Percentiles rank a stretch among this genome's conserved stretches.
Conservation (phyloP, 306 rosid genomes). For the Cercis canadensis region DNA sequence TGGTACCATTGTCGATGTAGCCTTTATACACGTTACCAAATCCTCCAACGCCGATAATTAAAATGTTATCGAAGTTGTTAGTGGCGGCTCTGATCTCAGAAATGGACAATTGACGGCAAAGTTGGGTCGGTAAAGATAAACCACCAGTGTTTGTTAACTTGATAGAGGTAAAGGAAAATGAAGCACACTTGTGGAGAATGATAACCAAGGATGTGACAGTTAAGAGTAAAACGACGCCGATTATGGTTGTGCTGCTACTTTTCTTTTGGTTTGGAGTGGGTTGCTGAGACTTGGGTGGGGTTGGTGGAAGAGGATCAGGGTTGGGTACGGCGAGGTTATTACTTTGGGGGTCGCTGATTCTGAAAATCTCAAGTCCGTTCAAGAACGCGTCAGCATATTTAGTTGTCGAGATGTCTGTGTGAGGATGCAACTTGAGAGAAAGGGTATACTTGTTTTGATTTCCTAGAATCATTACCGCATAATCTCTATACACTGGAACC, state of each 20-base stretch:
- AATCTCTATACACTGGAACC: constrained; percentile 21
- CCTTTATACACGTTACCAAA: constrained; percentile 34
- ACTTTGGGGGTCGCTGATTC: not conserved
- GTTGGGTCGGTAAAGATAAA: not conserved
- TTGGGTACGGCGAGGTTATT: constrained; percentile 34
- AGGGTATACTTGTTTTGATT: not conserved
- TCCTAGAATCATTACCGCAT: not conserved
- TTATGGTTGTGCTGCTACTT: not conserved
- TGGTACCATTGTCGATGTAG: not conserved
- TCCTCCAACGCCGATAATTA: constrained; percentile 2
- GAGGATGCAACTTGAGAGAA: constrained; percentile 20
- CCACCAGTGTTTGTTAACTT: too few relatives aligned
- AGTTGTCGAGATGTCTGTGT: too few relatives aligned
- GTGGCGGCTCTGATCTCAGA: constrained; percentile 21
- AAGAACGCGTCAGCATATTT: not conserved
- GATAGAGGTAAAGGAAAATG: not conserved
- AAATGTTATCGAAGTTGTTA: not conserved
- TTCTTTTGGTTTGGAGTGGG: constrained; percentile 1
- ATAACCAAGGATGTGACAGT: too few relatives aligned
- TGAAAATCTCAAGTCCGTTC: constrained; percentile 54
- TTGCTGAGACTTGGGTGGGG: not conserved
- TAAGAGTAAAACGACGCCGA: not conserved
- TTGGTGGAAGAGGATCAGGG: constrained; percentile 2
- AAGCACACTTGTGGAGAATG: not conserved
- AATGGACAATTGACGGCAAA: constrained; percentile 21